Percentiles rank a stretch among this genome's conserved stretches.
phyloP scores from a whole-genome alignment of 2,329 filamentous ascomycete genomes.

The Calycina herbarum region DNA sequence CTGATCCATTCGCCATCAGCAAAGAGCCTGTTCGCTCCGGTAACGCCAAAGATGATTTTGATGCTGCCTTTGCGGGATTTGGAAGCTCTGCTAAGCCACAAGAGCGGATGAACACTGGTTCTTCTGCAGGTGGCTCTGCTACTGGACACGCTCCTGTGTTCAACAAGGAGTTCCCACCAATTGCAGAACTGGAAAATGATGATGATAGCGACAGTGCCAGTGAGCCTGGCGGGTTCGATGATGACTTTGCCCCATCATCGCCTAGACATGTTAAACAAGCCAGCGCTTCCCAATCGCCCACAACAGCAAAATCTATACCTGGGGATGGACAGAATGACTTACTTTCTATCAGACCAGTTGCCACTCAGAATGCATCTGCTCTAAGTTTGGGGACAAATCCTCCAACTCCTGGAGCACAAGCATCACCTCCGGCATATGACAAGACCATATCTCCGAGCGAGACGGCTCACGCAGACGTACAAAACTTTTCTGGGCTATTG shows the following conservation, averaged over 20 bases:
- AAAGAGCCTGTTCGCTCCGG: constrained; percentile 50
- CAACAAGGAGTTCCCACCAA: constrained; percentile 85
- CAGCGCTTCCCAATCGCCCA: constrained; percentile 29
- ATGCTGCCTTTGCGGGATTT: constrained; percentile 81
- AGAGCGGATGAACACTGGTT: constrained; percentile 47
- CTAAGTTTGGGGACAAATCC: constrained; percentile 40
- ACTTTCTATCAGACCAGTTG: constrained; percentile 34
- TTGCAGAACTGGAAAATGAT: constrained; percentile 79
- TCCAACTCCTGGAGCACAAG: constrained; percentile 54
- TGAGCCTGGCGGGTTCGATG: constrained; percentile 83
- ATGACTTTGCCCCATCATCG: constrained; percentile 76
- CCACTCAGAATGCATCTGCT: constrained; percentile 32
- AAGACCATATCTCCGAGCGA: constrained; percentile 42
- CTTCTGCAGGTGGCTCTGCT: constrained; percentile 41
- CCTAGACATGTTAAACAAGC: constrained; percentile 34
- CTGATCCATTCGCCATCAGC: constrained; percentile 55
- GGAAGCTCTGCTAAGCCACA: constrained; percentile 49
- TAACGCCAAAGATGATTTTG: constrained; percentile 73
- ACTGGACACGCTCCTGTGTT: constrained; percentile 54
- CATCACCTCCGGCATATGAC: constrained; percentile 58
- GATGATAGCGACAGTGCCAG: constrained; percentile 82
- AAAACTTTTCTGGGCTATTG: constrained; percentile 55
- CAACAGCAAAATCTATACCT: constrained; percentile 25
- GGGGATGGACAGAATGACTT: constrained; percentile 34
- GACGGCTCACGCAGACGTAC: constrained; percentile 48